Base-by-base conservation (phyloP, 805 yeast genomes). In the Metschnikowia baotianmanensis region DNA sequence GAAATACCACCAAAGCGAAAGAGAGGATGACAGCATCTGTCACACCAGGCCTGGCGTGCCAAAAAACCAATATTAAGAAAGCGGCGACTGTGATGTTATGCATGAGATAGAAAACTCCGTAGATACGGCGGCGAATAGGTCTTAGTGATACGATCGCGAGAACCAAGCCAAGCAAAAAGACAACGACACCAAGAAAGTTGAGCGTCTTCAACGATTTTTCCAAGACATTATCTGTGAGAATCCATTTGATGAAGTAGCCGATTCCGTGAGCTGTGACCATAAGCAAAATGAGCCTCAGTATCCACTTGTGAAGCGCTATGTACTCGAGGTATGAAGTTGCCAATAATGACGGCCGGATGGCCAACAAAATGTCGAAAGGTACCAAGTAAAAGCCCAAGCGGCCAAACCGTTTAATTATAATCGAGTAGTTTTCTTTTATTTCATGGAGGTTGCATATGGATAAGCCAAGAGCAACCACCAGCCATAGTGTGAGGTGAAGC, bases 1-100 rank as follows among this genome's bases (percentile, higher is more conserved):
- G 80, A 31, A 61, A 61, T 3, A 52, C 35, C 10, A 78, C 46
- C 34, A 65, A 36, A 1, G 47, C 22, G 9, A 47, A 29, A 24
- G 50, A 45, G 6, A 63, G n/a, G 3, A 47, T 23, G 3, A 69
- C 55, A 27, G 61, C 61, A 15, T 67, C 47, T 0, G 63, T 51
- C 1, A 83, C 85, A 1, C 82, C 80, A 0, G 91, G 91, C 45
- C 91, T 72, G 1, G 93, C 86, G 60, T 85, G 95, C 37, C 74
- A 63, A 1, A 71, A 67, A 5, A 77, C 68, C 18, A 78, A 48
- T 1, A 68, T 48, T 4, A 81, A 59, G 40, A 74, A 67, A 1
- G 62, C 22, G 61, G 77, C 63, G 7, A 78, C 69, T 2, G 78
- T 65, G 4, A 76, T 25, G 38, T 78, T 74, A 57, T 85, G 95